These are phyloP conservation scores for Kwoniella mangroviensis DNA, from an alignment of 768 basidiomycete species.

Conservation along the genomic window DNA sequence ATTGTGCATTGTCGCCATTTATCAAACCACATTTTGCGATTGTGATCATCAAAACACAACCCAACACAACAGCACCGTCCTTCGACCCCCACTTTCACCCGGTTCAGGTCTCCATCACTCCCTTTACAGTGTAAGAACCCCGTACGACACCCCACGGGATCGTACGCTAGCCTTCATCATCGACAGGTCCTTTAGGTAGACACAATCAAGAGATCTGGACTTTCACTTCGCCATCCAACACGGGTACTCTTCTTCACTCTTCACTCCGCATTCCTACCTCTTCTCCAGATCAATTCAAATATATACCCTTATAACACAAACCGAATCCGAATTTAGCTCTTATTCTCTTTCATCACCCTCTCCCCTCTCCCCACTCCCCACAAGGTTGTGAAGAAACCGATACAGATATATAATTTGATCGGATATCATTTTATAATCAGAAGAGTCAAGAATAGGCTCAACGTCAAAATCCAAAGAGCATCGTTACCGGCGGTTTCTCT, in stretches of 20 bases:
- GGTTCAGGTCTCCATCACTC: background rate
- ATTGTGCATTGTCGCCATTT: background rate
- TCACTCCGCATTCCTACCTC: no score
- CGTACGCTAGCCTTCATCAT: background rate
- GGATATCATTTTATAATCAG: background rate
- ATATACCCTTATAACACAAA: background rate
- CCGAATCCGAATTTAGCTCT: background rate
- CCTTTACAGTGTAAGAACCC: background rate
- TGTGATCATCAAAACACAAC: conserved; percentile 8
- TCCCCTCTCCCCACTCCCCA: background rate
- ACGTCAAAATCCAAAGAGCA: background rate
- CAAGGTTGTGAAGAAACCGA: background rate
- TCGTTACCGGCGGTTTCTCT: background rate
- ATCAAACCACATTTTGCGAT: background rate
- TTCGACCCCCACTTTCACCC: background rate
- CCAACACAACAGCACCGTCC: background rate
- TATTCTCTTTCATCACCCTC: background rate
- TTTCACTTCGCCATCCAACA: no score
- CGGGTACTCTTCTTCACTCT: no score
- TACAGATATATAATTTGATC: conserved; percentile 1
- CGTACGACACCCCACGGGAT: background rate
- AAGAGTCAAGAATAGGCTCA: no score
- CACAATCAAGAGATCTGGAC: no score
- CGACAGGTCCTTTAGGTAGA: no score
- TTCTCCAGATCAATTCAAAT: no score